Evolutionary conservation across 495 filamentous ascomycete genomes (phyloP).

Genomic region (Penicillium manginii): DNA sequence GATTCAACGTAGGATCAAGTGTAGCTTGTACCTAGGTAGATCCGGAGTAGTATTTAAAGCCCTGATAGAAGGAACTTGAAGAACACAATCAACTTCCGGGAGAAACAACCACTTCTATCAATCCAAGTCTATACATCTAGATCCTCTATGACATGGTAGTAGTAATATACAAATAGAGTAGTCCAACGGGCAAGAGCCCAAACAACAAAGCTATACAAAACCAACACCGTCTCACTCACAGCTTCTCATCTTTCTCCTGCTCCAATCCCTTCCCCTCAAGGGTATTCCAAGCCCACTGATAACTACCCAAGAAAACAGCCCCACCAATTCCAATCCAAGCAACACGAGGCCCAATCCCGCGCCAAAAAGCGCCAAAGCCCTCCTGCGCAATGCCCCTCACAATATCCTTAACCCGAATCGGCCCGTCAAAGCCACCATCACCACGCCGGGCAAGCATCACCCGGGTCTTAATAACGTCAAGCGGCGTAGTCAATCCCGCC

Average conservation of each 20-base stretch:
- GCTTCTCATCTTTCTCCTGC: conserved; percentile 6
- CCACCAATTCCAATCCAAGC: conserved; percentile 95
- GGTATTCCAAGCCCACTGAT: conserved; percentile 85
- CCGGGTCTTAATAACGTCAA: conserved; percentile 96
- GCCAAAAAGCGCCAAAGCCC: conserved; percentile 80
- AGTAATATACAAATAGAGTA: conserved; percentile 14
- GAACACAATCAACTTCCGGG: too few species aligned
- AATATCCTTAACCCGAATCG: conserved; percentile 60
- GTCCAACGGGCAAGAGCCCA: too few species aligned
- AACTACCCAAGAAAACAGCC: conserved; percentile 93
- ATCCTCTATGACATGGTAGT: background rate
- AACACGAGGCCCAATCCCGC: conserved; percentile 84
- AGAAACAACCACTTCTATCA: background rate
- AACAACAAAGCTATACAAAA: background rate
- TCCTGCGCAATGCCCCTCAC: conserved; percentile 69
- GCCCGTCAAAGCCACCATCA: conserved; percentile 39
- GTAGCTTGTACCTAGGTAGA: conserved; percentile 52
- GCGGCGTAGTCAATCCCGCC: conserved; percentile 85
- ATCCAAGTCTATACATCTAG: conserved; percentile 7
- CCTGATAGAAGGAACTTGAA: too few species aligned
- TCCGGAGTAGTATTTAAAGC: background rate
- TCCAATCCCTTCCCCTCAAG: conserved; percentile 50
- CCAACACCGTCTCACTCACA: conserved; percentile 1
- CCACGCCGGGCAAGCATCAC: conserved; percentile 78
- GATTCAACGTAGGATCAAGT: conserved; percentile 44